Base-by-base conservation (phyloP, 208 protist species). In the Leishmania lainsoni region DNA sequence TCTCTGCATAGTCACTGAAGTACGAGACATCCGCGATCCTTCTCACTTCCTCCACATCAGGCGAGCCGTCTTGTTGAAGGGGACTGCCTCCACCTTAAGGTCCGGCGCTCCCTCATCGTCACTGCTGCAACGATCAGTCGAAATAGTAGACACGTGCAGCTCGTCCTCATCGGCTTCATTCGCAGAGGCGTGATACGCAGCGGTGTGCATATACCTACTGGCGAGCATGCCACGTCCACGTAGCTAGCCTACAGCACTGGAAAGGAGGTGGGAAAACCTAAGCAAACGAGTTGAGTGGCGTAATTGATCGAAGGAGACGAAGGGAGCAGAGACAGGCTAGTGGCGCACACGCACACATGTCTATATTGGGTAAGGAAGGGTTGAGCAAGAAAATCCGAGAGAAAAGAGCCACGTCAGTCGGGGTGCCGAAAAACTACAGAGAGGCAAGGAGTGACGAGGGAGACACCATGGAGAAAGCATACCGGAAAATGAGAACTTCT, bases 41-140 rank as follows among this genome's bases (percentile, higher is more conserved):
- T 58, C 32, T 56, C 29, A 20, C 68, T 5, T 0, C 29, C n/a
- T 26, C 32, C 35, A 17, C 71, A 29, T 35, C 72, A 14, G 45
- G 35, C 52, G 54, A n/a, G 65, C 20, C 58, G 14, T 65, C 82
- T 42, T 56, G 52, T 26, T 82, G 73, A 8, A 68, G 26, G 22
- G 82, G 82, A 51, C 82, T 86, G 12, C 78, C 78, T 86, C 82
- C 52, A 86, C 82, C 56, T 58, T 78, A 12, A 86, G 78, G 65
- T 86, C 82, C 1, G 76, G 73, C 10, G 82, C 77, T 12, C 52
- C 42, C 0, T 79, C 82, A 2, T 75, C 77, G 22, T 74, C 51
- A 29, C 69, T 81, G 52, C 70, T 68, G 69, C 12, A 63, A 2
- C 17, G 22, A 65, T 85, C 81, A 32, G 54, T 32, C 26, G 52